Conservation (phyloP, 768 basidiomycete species). For the Calvatia gigantea region DNA sequence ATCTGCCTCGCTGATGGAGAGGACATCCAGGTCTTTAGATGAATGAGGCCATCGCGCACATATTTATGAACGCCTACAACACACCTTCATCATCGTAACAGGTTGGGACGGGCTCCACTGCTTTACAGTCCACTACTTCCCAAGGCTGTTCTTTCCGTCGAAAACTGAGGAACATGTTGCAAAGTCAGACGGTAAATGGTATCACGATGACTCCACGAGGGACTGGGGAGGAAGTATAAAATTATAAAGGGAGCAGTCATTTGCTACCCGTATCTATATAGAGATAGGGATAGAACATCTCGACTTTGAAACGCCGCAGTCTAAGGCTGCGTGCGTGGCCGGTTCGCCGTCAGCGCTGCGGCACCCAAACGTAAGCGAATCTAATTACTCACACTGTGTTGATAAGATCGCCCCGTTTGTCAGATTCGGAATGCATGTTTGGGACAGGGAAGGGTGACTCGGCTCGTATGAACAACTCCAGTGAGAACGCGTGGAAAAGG, state of each 20-base stretch:
- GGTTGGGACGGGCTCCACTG: constrained; percentile 61
- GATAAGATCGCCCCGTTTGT: constrained; percentile 7
- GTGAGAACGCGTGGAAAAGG: not conserved
- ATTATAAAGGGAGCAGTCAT: not conserved
- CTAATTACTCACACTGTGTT: not conserved
- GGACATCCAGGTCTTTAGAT: constrained; percentile 61
- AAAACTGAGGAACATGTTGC: constrained; percentile 38
- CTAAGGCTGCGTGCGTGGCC: constrained; percentile 1
- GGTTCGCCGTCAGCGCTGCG: constrained; percentile 7
- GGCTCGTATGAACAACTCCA: not conserved
- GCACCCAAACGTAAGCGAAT: not conserved
- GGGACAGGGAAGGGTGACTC: not conserved
- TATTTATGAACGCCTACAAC: constrained; percentile 15
- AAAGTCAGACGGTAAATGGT: constrained; percentile 3
- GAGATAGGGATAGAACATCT: not conserved
- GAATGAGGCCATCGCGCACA: not conserved
- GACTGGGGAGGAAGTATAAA: constrained; percentile 12
- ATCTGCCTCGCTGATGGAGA: constrained; percentile 47
- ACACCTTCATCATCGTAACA: constrained; percentile 61
- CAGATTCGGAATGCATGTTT: not conserved
- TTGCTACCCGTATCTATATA: constrained; percentile 1
- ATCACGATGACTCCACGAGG: not conserved
- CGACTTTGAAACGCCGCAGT: constrained; percentile 4
- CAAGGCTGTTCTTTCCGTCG: constrained; percentile 61
- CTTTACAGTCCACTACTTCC: constrained; percentile 72